phyloP scores from a whole-genome alignment of 1,284 basidiomycete species.

The Meripilus lineatus region DNA sequence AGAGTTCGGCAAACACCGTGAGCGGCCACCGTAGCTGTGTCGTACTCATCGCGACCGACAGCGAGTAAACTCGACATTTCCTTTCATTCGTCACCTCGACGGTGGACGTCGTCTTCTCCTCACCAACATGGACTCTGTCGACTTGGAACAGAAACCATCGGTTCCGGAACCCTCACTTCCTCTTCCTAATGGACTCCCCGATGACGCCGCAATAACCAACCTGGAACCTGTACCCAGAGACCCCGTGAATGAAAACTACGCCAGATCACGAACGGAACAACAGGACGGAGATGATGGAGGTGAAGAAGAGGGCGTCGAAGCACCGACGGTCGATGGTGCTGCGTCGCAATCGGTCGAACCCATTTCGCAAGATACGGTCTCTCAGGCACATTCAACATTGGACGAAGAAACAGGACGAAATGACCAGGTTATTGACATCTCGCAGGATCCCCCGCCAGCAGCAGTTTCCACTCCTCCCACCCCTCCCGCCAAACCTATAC shows the following conservation, averaged over 20 bases:
- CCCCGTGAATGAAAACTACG: conserved; percentile 18
- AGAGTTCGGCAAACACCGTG: neutral
- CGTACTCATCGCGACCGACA: conserved; percentile 4
- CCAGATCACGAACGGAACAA: conserved; percentile 12
- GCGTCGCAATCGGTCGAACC: conserved; percentile 1
- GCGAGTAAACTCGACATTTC: neutral
- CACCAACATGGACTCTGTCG: conserved; percentile 20
- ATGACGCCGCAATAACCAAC: conserved; percentile 13
- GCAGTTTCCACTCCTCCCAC: conserved; percentile 20
- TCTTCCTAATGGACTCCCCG: conserved; percentile 14
- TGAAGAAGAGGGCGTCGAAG: neutral
- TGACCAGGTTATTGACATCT: neutral
- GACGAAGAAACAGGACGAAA: neutral
- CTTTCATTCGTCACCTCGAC: conserved; percentile 11
- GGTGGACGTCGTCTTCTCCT: conserved; percentile 9
- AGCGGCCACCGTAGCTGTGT: no score
- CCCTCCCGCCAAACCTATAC: conserved; percentile 23
- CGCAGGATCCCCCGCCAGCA: conserved; percentile 1
- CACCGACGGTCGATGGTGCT: neutral
- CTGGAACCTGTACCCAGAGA: conserved; percentile 11
- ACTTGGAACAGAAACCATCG: conserved; percentile 21
- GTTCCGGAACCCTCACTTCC: conserved; percentile 24
- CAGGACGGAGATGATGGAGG: conserved; percentile 7
- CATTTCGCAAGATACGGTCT: no score
- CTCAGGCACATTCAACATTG: neutral